Conservation (phyloP, 2,329 filamentous ascomycete species). For the Alternaria postmessia region DNA sequence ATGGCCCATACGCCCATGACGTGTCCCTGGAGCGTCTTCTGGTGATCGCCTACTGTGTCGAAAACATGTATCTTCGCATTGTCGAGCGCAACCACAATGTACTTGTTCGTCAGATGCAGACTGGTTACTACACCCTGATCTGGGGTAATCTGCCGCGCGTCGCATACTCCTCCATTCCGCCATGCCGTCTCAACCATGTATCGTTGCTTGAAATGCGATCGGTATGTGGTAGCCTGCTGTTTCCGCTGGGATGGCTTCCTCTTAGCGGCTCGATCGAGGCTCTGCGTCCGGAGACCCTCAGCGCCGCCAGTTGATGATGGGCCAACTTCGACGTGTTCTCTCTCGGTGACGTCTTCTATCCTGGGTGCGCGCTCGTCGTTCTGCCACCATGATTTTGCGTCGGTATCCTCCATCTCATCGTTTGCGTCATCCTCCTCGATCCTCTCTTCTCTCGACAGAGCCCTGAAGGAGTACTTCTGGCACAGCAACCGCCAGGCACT, state of each 20-base stretch:
- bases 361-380: constrained; percentile 39
- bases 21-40: constrained; percentile 90
- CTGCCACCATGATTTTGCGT: constrained; percentile 35
- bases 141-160: constrained; percentile 87
- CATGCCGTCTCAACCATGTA: constrained; percentile 98
- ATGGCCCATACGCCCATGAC: constrained; percentile 99
- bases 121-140: constrained; percentile 98
- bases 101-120: constrained; percentile 90
- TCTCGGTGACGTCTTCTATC: constrained; percentile 34
- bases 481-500: constrained; percentile 98
- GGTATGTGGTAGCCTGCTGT: constrained; percentile 81
- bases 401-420: constrained; percentile 40
- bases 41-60: constrained; percentile 85
- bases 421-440: constrained; percentile 35
- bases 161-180: constrained; percentile 87
- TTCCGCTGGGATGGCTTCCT: constrained; percentile 50
- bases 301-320: constrained; percentile 57
- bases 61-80: constrained; percentile 99
- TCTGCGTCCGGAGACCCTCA: constrained; percentile 60
- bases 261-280: constrained; percentile 62
- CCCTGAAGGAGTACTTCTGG: constrained; percentile 89
- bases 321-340: constrained; percentile 38
- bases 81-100: constrained; percentile 96
- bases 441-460: constrained; percentile 59
- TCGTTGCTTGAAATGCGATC: constrained; percentile 96